Conservation (phyloP, 2,329 filamentous ascomycete genomes). For the Stagonosporopsis vannaccii region DNA sequence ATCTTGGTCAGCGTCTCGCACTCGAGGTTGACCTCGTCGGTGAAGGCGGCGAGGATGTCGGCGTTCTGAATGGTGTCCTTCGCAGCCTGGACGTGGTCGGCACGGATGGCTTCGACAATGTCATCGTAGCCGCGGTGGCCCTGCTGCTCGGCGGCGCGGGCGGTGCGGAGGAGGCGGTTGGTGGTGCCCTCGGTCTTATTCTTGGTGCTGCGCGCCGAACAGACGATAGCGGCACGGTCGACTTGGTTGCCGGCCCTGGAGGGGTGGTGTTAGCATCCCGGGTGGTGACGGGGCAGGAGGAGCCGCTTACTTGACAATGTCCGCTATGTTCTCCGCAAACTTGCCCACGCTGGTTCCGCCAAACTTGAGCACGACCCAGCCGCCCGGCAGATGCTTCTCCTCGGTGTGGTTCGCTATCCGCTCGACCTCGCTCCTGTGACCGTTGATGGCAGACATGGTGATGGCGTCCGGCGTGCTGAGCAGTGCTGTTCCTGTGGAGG, state of each 20-base stretch:
- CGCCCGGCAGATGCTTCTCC: conserved; percentile 59
- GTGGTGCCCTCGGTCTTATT: conserved; percentile 96
- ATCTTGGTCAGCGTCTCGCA: conserved; percentile 83
- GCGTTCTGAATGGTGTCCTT: conserved; percentile 55
- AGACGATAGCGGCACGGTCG: conserved; percentile 88
- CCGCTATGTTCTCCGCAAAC: conserved; percentile 70
- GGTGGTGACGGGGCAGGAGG: not conserved
- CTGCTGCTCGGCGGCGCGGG: conserved; percentile 55
- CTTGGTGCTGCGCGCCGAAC: conserved; percentile 91
- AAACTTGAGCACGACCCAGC: conserved; percentile 93
- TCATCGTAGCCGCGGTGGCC: conserved; percentile 66
- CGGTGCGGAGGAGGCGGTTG: conserved; percentile 66
- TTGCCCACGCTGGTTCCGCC: conserved; percentile 96
- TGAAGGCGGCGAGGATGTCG: conserved; percentile 62
- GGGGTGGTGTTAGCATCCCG: conserved; percentile 48
- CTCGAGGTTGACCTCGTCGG: conserved; percentile 74
- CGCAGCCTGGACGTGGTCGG: conserved; percentile 80
- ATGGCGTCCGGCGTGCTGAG: not conserved
- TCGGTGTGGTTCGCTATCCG: conserved; percentile 51
- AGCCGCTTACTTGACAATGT: conserved; percentile 66
- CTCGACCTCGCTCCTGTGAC: conserved; percentile 43
- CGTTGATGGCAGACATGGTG: conserved; percentile 43
- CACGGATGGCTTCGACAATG: conserved; percentile 80
- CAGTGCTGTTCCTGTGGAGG: not conserved
- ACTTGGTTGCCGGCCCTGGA: conserved; percentile 62